Evolutionary conservation across 1,284 basidiomycete species (phyloP).

Genomic region (Marasmius sp.): DNA sequence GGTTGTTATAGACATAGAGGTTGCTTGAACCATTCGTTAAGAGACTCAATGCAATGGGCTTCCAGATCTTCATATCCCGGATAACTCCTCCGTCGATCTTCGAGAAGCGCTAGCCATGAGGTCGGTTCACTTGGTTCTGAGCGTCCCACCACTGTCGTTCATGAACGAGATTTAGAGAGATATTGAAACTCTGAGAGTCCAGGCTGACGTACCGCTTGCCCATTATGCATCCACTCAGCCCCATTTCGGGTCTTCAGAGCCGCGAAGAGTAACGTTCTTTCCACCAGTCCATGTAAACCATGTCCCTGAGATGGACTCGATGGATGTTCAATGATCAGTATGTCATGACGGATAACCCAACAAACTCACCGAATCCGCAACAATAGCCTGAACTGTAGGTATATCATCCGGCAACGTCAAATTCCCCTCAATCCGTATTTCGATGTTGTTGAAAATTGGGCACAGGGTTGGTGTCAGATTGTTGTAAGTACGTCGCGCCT

Average conservation of each 20-base stretch:
- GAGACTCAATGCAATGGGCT: constrained; percentile 63
- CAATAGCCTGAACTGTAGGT: constrained; percentile 50
- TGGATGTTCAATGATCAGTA: too few species aligned
- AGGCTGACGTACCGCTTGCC: constrained; percentile 44
- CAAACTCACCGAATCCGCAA: background rate
- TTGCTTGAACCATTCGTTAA: constrained; percentile 48
- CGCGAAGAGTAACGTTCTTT: constrained; percentile 56
- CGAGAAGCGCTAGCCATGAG: constrained; percentile 52
- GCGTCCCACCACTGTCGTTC: constrained; percentile 58
- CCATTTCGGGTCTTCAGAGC: constrained; percentile 52
- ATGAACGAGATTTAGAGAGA: too few species aligned
- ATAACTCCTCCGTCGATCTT: constrained; percentile 55
- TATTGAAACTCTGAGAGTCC: too few species aligned
- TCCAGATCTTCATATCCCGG: constrained; percentile 58
- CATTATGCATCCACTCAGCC: constrained; percentile 64
- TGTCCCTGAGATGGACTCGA: background rate
- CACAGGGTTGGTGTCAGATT: constrained; percentile 59
- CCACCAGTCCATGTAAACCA: constrained; percentile 56
- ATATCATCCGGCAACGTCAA: constrained; percentile 55
- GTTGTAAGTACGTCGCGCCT: constrained; percentile 58
- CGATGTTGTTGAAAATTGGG: constrained; percentile 53
- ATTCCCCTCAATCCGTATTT: constrained; percentile 58
- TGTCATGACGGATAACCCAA: too few species aligned
- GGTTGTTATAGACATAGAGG: constrained; percentile 53
- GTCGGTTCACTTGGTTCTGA: constrained; percentile 51